Percentiles rank a stretch among this genome's conserved stretches.
Conservation (phyloP, 148 eudicot species). For the Amaranthus hypochondriacus region DNA sequence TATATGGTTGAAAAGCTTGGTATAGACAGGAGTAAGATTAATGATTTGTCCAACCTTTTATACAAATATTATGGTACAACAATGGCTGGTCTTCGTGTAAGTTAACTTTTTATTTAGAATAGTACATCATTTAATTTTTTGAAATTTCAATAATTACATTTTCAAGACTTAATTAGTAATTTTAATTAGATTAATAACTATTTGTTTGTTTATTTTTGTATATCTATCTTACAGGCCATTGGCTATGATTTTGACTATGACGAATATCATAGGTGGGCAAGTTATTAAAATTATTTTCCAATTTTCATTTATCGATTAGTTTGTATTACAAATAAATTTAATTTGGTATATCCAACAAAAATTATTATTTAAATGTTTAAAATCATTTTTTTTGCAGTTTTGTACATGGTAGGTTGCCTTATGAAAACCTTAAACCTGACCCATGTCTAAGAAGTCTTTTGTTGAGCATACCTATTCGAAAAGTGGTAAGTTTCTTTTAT, state of each 20-base stretch:
- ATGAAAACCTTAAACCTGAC: conserved; percentile 82
- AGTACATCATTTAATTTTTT: no score
- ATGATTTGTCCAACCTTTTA: conserved; percentile 48
- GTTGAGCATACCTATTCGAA: conserved; percentile 79
- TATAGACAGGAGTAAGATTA: conserved; percentile 54
- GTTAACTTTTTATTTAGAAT: conserved; percentile 8
- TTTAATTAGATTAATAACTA: neutral
- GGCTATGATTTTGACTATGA: conserved; percentile 95
- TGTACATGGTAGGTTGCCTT: conserved; percentile 93
- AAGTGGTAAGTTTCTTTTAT: conserved; percentile 55
- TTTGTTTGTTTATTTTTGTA: neutral
- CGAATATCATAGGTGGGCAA: conserved; percentile 72
- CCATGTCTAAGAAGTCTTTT: conserved; percentile 68
- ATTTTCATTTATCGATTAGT: neutral
- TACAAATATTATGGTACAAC: conserved; percentile 93
- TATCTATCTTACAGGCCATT: conserved; percentile 51
- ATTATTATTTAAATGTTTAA: no score
- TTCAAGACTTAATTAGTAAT: neutral
- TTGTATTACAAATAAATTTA: neutral
- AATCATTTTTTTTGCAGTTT: conserved; percentile 38
- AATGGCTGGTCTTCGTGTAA: conserved; percentile 96
- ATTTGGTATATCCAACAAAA: no score
- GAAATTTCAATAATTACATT: neutral
- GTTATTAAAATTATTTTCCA: no score
- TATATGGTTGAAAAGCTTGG: conserved; percentile 83